A percentile compares a stretch with the other conserved stretches of the same genome.
Evolutionary conservation across 1,284 basidiomycete species (phyloP).

Genomic region (Volvariella surrecta): DNA sequence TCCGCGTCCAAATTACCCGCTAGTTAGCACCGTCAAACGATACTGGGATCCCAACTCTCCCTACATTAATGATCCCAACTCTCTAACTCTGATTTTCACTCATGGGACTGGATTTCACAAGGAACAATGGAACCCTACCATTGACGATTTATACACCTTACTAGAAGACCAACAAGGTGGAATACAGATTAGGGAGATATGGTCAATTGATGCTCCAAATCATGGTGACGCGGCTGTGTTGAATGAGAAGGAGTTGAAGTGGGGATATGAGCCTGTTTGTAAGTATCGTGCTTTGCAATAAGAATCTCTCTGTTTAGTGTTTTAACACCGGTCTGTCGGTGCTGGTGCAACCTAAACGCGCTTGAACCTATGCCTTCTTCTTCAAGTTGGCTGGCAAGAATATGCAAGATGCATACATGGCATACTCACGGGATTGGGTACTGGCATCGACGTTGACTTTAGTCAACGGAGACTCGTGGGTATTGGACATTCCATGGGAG

Average conservation of each 20-base stretch:
- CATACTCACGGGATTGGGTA: slow-evolving; percentile 24
- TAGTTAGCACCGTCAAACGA: slow-evolving; percentile 37
- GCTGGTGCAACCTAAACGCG: background rate
- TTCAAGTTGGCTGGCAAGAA: slow-evolving; percentile 33
- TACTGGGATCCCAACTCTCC: slow-evolving; percentile 31
- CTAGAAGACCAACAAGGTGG: slow-evolving; percentile 11
- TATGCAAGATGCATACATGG: slow-evolving; percentile 24
- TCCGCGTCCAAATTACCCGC: slow-evolving; percentile 40
- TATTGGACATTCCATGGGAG: slow-evolving; percentile 28
- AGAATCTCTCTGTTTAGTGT: too few species aligned
- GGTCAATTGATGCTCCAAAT: slow-evolving; percentile 46
- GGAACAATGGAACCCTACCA: slow-evolving; percentile 46
- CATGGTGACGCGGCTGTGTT: slow-evolving; percentile 43
- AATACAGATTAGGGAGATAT: slow-evolving; percentile 36
- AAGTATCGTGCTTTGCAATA: slow-evolving; percentile 15
- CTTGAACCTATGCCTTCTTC: background rate
- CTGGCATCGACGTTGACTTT: slow-evolving; percentile 27
- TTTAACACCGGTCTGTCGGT: background rate
- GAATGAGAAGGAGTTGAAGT: slow-evolving; percentile 33
- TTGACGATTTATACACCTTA: slow-evolving; percentile 34
- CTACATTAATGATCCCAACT: slow-evolving; percentile 26
- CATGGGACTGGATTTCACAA: slow-evolving; percentile 49
- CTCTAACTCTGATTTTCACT: slow-evolving; percentile 37
- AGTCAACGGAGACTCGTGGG: slow-evolving; percentile 24
- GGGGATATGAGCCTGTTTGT: slow-evolving; percentile 35